Evolutionary conservation across 495 filamentous ascomycete genomes (phyloP), one percentile per base, ranked within the genome.

Genomic region (Margaritispora aquatica): DNA sequence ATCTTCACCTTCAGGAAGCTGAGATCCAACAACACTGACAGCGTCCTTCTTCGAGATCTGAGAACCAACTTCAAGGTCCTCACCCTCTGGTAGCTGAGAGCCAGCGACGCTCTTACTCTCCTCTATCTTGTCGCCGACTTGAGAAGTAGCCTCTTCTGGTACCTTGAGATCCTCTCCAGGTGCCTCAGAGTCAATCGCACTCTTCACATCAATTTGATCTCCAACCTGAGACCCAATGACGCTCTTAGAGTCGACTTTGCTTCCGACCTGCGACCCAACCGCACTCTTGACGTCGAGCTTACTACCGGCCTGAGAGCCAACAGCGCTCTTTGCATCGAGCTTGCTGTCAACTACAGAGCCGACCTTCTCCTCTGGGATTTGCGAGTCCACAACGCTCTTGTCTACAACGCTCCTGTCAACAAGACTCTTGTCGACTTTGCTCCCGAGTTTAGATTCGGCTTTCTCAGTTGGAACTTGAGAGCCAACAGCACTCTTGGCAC

Each of bases 271-370:
- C 10, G 38, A 44, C 3, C 15, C 38, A n/a, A 44, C 38, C 3
- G 38, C 38, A 44, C 38, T 44, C 38, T 44, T 44, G 2, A n/a
- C 38, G 15, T 44, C 38, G 38, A 44, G 8, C 38, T 44, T 44
- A 34, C 29, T 34, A 7, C 47, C 38, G 38, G 19, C 38, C 38
- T 63, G 58, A 9, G 63, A 55, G 11, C 46, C 55, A 31, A 56
- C 44, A 10, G 63, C 56, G 19, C 61, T 54, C 1, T 56, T 59
- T n/a, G 55, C 72, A 27, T 70, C 70, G 26, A 57, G 44, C 24
- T 63, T 61, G 10, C 59, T 46, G 2, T 36, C 55, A 31, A 56
- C 34, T 8, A 61, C 56, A n/a, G 58, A 50, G 1, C 59, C 62
- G 11, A 52, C 49, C 13, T 54, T n/a, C n/a, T n/a, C n/a, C n/a